Evolutionary conservation across 441 rosid genomes (phyloP), one percentile per base, ranked within the genome.

Genomic region (Pelargonium citronellum): DNA sequence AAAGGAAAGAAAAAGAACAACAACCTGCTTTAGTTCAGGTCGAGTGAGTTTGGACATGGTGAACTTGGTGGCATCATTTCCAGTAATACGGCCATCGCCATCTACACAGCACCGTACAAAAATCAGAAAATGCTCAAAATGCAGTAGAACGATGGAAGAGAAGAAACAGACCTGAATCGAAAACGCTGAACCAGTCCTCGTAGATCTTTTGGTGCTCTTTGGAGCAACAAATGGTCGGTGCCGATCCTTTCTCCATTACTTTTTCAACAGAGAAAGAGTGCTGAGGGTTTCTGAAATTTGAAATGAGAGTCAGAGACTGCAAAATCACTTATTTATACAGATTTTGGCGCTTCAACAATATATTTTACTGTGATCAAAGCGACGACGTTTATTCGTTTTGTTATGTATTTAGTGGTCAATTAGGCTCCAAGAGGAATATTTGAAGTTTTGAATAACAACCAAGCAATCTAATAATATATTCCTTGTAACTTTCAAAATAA

Each of bases 51-150:
- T 89, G 1, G 96, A 89, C 88, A 91, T 75, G 53, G 85, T 75
- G 83, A 95, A 90, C 73, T 88, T 87, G n/a, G 81, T 88, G 39
- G 97, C 99, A 67, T 95, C 99, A 74, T 64, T 82, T 12, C 97
- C 99, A 11, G 97, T 90, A 34, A 95, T 84, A 71, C 97, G 87
- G 4, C 92, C 95, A 78, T 92, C 97, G 2, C 88, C 84, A 70
- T 92, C 97, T 94, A 71, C 13, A 9, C 51, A 69, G 70, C 39
- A 70, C 7, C 4, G 16, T 5, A 6, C 64, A 27, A 61, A 1
- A 1, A 2, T 15, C 17, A 0, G 34, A 49, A 5, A 47, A 27
- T 15, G 22, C 24, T 16, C 20, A 51, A n/a, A n/a, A n/a, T 0
- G 27, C 37, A 30, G 5, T 3, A 30, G 5, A 17, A 8, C 58